Evolutionary conservation across 768 basidiomycete genomes (phyloP), one percentile per base, ranked within the genome.

Genomic region (Mycena rosella): DNA sequence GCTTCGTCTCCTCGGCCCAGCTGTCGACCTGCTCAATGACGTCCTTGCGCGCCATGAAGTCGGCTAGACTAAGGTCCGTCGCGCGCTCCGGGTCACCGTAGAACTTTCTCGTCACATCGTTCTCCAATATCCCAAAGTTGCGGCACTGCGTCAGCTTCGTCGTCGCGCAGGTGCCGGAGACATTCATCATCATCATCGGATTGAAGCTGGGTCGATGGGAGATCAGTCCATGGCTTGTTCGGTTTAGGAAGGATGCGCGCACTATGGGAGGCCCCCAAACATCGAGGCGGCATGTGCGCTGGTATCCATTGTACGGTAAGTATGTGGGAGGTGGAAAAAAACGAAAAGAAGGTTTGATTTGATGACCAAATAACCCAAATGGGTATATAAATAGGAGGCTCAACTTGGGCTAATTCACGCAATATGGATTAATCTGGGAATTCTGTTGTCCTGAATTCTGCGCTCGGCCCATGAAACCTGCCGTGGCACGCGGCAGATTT

Each of bases 101-200:
- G 44, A 81, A 80, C 63, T 79, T 81, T 11, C 58, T 8, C 6
- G 75, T 72, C 6, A 79, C 61, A 45, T 79, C 77, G 67, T 75
- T 75, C 68, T 63, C 57, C 32, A 67, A 70, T 11, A 75, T 69
- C 13, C 79, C 79, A 2, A 78, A 56, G 40, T 62, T 53, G 20
- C 76, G 70, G 64, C 78, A 79, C 56, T 80, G 78, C 2, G 74
- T 42, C 20, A 80, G 62, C 53, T 70, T 69, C 2, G 75, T 72
- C 40, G 78, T 71, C n/a, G 77, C 78, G 62, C 78, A 78, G 26
- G 72, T 73, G 13, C 71, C 78, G 2, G 76, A 79, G 6, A 52
- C 64, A 69, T 80, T 77, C 60, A 79, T 64, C 63, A 68, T 69
- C 77, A 77, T 77, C 67, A 76, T 67, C 7, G 76, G 78, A 52